phyloP scores from a whole-genome alignment of 768 basidiomycete genomes.

The Russula dissimulans region DNA sequence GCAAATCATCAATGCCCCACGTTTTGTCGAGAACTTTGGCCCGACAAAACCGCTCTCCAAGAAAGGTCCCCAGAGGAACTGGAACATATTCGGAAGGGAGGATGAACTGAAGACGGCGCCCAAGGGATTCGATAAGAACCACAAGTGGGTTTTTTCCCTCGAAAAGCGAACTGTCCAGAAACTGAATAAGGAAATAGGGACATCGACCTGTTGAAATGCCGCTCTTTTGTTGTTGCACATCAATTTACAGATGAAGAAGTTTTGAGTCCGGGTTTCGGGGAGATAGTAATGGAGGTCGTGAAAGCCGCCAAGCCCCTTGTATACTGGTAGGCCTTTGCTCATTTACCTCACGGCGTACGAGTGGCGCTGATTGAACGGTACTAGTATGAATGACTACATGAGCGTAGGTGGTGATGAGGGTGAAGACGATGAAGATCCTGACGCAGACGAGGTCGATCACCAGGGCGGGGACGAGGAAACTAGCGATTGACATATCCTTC shows the following conservation, averaged over 20 bases:
- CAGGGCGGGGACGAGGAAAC: background rate
- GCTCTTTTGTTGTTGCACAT: conserved; percentile 62
- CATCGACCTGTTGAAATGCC: conserved; percentile 84
- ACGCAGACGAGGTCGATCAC: background rate
- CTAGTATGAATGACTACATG: conserved; percentile 20
- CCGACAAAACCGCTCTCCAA: conserved; percentile 50
- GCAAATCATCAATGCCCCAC: conserved; percentile 50
- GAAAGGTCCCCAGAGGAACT: conserved; percentile 38
- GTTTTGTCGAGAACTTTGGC: conserved; percentile 75
- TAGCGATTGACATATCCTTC: background rate
- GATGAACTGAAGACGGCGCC: conserved; percentile 88
- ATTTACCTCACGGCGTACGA: background rate
- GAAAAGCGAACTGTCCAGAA: background rate
- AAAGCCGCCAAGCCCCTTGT: conserved; percentile 35
- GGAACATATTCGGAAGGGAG: conserved; percentile 76
- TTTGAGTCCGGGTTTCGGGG: conserved; percentile 31
- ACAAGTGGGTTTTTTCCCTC: conserved; percentile 40
- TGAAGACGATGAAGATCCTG: conserved; percentile 6
- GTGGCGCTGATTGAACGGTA: background rate
- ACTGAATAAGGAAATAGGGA: conserved; percentile 40
- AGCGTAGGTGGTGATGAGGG: conserved; percentile 8
- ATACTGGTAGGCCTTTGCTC: conserved; percentile 18
- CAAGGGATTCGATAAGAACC: conserved; percentile 79
- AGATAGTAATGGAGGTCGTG: conserved; percentile 29
- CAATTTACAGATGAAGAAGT: conserved; percentile 37